Conservation (phyloP, 495 filamentous ascomycete genomes). For the Xylaria sp. region DNA sequence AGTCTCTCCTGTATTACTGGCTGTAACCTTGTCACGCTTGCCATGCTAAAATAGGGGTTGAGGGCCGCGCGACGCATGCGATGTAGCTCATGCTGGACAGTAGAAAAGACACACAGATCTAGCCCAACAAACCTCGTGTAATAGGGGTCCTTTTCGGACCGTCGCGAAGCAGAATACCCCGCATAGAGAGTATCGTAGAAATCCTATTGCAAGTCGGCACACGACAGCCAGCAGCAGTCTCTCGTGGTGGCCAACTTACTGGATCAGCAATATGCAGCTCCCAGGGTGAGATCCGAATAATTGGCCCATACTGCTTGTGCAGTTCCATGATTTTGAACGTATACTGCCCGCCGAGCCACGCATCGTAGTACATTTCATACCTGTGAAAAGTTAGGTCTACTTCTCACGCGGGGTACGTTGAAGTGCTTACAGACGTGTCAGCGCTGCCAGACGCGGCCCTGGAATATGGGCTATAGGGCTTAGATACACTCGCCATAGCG, state of each 20-base stretch:
- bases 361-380: constrained; percentile 60
- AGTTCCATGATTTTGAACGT: constrained; percentile 53
- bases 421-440: constrained; percentile 12
- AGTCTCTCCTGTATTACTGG: constrained; percentile 35
- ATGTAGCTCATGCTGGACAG: constrained; percentile 55
- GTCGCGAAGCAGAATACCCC: constrained; percentile 6
- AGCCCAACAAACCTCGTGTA: constrained; percentile 25
- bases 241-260: background rate
- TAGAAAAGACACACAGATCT: constrained; percentile 50
- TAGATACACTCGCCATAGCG: constrained; percentile 10
- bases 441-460: constrained; percentile 11
- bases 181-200: constrained; percentile 22
- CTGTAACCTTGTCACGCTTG: constrained; percentile 44
- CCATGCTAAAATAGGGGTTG: constrained; percentile 53
- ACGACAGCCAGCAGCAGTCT: background rate
- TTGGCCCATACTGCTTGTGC: constrained; percentile 56
- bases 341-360: constrained; percentile 53
- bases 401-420: background rate
- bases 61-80: constrained; percentile 47
- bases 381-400: background rate
- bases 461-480: constrained; percentile 20
- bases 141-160: constrained; percentile 4
- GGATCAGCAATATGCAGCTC: constrained; percentile 35
- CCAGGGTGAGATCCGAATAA: constrained; percentile 47
- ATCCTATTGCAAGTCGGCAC: constrained; percentile 18